Evolutionary conservation across 768 basidiomycete species (phyloP), one percentile per base, ranked within the genome.

Genomic region (Lyophyllum decastes): DNA sequence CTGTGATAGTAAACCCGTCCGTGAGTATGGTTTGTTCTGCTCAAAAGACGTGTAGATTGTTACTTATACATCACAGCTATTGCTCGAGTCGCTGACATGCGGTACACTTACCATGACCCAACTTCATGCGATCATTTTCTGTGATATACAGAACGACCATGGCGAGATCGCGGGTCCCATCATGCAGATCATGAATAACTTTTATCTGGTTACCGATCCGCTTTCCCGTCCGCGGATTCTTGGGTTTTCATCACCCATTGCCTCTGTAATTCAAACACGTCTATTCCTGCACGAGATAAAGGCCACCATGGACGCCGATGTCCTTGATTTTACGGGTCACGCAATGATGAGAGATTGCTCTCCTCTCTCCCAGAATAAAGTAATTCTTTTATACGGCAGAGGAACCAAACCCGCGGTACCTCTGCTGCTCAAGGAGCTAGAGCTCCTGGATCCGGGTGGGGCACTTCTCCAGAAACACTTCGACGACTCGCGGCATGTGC

Each of bases 361-460:
- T n/a, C 68, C 70, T 26, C 73, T 77, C 62, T 67, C 68, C 17
- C 83, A 84, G 12, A 70, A 65, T 25, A 86, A 88, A 64, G 58
- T 80, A 2, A 79, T 89, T 21, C 69, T 89, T 25, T 70, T 79
- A 26, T 89, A 87, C 58, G 82, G 84, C 41, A 61, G 71, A 9
- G 55, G 63, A n/a, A 60, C 69, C 25, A 61, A 65, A 7, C 62
- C 65, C 11, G 79, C 76, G 3, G 30, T n/a, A 41, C 80, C 78
- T 41, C 68, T 67, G 35, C 69, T 89, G 35, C 74, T 78, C 51
- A 77, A 78, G 55, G 71, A 78, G 44, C 72, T 90, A 49, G 79
- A 73, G 47, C 71, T 72, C 48, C 65, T 84, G 16, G 77, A 83
- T 67, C 72, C 72, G 4, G 69, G 67, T 24, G 77, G 77, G 49